Base-by-base conservation (phyloP, 2,329 filamentous ascomycete species). In the Penicillium sp. region DNA sequence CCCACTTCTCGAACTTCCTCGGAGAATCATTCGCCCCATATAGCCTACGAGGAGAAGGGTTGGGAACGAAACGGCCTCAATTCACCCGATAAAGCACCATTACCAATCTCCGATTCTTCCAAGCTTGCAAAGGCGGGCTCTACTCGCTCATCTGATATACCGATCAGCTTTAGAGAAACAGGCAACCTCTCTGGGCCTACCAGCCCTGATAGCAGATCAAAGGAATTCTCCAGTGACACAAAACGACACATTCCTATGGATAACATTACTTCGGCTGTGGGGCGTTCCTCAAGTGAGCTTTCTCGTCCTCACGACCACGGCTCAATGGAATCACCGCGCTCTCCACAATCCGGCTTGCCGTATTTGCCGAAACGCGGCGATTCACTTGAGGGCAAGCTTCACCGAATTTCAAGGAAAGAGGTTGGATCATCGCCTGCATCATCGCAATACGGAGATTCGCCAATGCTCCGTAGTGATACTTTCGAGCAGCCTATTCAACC, bases 41-140 rank as follows among this genome's bases (percentile, higher is more conserved):
- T 96, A 67, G 89, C 91, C 23, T 95, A 92, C 71, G 91, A 96
- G 72, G 91, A 96, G 68, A 94, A 93, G 74, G 85, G 86, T 2
- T 84, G 89, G 45, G 82, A 86, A 59, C 76, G 82, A 5, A 87
- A 86, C 0, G 84, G 86, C 3, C 49, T 50, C 15, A 70, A 71
- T 35, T 47, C 66, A 9, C 19, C 38, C 55, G 47, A 51, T 54
- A 62, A 59, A 47, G 47, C 58, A 25, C 60, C 56, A 38, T 19
- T 27, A 15, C 56, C 54, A 49, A 54, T 27, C 6, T 56, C 38
- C 8, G 87, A 90, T 13, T 86, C 86, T 29, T 93, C 93, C 75
- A 91, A 88, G 84, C 81, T 67, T 83, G 81, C 70, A 82, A 81
- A 72, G 50, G 67, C 73, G n/a, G 77, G 76, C 29, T 80, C 78